A percentile compares a stretch with the other conserved stretches of the same genome.
phyloP scores from a whole-genome alignment of 257 asterid species.

The Petunia secreta region DNA sequence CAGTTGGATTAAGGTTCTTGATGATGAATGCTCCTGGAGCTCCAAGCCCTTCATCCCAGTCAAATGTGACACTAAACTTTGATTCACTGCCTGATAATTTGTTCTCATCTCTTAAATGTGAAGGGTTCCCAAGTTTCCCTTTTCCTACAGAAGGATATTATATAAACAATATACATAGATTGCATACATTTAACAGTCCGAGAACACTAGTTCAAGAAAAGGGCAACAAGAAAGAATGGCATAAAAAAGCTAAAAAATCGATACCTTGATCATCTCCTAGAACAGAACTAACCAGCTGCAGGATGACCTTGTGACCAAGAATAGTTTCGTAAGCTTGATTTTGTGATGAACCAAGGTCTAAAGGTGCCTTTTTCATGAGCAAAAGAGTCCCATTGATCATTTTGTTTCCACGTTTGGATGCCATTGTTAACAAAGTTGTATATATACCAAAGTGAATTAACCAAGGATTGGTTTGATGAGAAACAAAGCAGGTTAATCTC shows the following conservation, averaged over 20 bases:
- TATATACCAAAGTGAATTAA: background rate
- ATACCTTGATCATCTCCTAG: background rate
- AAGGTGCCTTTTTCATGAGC: background rate
- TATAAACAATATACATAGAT: too few relatives aligned
- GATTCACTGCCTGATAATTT: slow-evolving; percentile 36
- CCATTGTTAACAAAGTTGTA: background rate
- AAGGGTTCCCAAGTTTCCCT: background rate
- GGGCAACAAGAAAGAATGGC: too few relatives aligned
- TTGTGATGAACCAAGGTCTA: background rate
- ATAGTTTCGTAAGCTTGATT: too few relatives aligned
- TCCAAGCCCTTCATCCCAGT: slow-evolving; percentile 63
- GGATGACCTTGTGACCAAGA: too few relatives aligned
- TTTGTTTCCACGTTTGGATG: background rate
- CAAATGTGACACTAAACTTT: slow-evolving; percentile 53
- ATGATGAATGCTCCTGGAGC: slow-evolving; percentile 64
- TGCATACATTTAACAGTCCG: too few relatives aligned
- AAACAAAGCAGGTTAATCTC: background rate
- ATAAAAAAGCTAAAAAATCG: background rate
- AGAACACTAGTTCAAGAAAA: too few relatives aligned
- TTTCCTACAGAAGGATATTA: too few relatives aligned
- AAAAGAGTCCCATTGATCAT: background rate
- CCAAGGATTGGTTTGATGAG: background rate
- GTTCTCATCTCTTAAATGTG: background rate
- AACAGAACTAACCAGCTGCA: background rate
- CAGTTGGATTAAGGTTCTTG: slow-evolving; percentile 57